phyloP scores from a whole-genome alignment of 495 filamentous ascomycete species.

The Lindgomyces ingoldianus region DNA sequence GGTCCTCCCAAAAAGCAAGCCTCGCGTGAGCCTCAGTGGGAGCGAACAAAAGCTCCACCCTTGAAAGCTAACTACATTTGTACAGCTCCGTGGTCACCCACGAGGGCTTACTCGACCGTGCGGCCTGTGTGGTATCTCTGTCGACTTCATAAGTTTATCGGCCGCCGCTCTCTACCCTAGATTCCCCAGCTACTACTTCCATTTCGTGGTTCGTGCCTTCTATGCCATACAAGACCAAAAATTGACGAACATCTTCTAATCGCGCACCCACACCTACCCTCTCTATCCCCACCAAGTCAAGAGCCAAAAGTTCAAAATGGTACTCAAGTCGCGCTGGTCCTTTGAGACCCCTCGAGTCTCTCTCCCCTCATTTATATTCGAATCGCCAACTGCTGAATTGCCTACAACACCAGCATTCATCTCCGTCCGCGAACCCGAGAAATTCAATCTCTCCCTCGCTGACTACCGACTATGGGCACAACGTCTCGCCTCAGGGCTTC shows the following conservation, averaged over 20 bases:
- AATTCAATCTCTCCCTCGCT: slow-evolving; percentile 56
- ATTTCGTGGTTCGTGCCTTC: no score
- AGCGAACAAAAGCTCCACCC: not conserved
- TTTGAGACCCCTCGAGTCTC: slow-evolving; percentile 53
- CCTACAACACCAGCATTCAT: slow-evolving; percentile 52
- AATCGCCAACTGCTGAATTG: slow-evolving; percentile 50
- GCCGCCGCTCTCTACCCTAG: no score
- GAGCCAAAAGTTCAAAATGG: slow-evolving; percentile 47
- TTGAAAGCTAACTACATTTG: not conserved
- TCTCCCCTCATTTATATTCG: slow-evolving; percentile 55
- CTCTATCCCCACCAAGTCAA: not conserved
- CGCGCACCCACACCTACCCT: not conserved
- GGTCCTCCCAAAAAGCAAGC: no score
- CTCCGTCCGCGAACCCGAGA: slow-evolving; percentile 58
- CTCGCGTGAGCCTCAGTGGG: no score
- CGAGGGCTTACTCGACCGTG: not conserved
- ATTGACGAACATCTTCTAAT: not conserved
- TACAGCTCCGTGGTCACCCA: not conserved
- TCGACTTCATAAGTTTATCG: no score
- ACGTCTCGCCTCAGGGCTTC: slow-evolving; percentile 70
- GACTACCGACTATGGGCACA: slow-evolving; percentile 69
- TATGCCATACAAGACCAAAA: no score
- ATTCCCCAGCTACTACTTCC: no score
- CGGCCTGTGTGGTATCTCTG: no score
- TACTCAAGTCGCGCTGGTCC: slow-evolving; percentile 54